Conservation (phyloP, 306 rosid genomes). For the Sicyos edulis region DNA sequence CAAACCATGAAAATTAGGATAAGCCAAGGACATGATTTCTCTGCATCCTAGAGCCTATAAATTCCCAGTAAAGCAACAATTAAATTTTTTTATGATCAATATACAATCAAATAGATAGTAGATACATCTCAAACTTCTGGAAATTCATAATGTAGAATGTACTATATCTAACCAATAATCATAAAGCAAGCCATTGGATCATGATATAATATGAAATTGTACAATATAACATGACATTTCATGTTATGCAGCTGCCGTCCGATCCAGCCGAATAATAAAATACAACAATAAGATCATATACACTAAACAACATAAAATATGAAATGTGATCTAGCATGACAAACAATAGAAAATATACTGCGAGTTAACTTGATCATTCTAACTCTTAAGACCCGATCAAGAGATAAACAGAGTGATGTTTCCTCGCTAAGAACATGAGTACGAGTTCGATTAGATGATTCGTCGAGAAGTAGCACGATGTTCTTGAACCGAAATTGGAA, state of each 20-base stretch:
- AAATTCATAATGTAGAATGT: neutral
- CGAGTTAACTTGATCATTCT: too few species aligned
- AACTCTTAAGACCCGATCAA: neutral
- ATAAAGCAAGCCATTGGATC: neutral
- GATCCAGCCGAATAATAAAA: neutral
- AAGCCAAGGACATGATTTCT: constrained; percentile 31
- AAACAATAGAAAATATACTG: too few species aligned
- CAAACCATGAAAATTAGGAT: constrained; percentile 38
- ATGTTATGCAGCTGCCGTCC: neutral
- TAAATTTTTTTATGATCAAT: neutral
- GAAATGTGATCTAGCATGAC: neutral
- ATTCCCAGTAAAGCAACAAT: constrained; percentile 9
- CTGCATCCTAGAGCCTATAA: constrained; percentile 46
- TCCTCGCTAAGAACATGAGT: too few species aligned
- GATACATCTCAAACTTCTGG: neutral
- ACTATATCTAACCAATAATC: constrained; percentile 16
- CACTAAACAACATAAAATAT: constrained; percentile 2
- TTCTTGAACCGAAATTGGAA: neutral
- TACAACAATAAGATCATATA: neutral
- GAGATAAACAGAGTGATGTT: neutral
- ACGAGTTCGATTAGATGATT: too few species aligned
- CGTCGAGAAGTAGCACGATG: neutral
- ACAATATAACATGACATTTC: neutral
- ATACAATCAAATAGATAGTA: neutral
- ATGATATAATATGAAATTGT: constrained; percentile 1